Conservation (phyloP, 805 yeast genomes). For the Candida nonsorbophila region DNA sequence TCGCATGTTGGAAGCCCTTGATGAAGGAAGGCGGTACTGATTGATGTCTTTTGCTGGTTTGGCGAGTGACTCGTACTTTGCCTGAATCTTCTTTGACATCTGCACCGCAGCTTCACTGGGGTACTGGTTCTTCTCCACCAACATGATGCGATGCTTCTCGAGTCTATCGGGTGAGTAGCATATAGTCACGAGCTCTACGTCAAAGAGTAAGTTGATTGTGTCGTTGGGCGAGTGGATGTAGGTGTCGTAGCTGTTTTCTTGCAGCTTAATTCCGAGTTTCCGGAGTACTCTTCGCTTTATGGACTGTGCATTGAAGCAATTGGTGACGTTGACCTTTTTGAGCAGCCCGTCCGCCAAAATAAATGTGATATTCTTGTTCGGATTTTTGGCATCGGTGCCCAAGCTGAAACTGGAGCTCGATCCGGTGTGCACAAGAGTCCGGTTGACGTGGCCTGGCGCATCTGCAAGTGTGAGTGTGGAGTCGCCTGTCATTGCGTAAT, state of each 20-base stretch:
- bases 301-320: constrained; percentile 75
- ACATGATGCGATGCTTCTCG: constrained; percentile 65
- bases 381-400: constrained; percentile 12
- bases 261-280: constrained; percentile 43
- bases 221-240: constrained; percentile 46
- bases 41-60: constrained; percentile 16
- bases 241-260: constrained; percentile 51
- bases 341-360: constrained; percentile 71
- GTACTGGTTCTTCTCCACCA: constrained; percentile 57
- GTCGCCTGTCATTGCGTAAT: constrained; percentile 6
- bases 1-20: constrained; percentile 21
- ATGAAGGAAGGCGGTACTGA: constrained; percentile 19
- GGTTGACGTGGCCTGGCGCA: constrained; percentile 4
- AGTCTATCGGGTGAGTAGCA: constrained; percentile 70
- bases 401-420: constrained; percentile 1
- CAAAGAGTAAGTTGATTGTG: constrained; percentile 48
- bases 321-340: constrained; percentile 63
- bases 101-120: constrained; percentile 62
- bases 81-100: constrained; percentile 45
- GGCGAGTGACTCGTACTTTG: constrained; percentile 19
- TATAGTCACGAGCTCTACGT: constrained; percentile 75
- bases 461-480: constrained; percentile 6
- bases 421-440: constrained; percentile 1
- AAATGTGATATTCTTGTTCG: constrained; percentile 49
- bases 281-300: constrained; percentile 67